These are phyloP conservation scores for Hymenoscyphus fraxineus DNA, from an alignment of 2,329 filamentous ascomycete species.

Conservation along the genomic window DNA sequence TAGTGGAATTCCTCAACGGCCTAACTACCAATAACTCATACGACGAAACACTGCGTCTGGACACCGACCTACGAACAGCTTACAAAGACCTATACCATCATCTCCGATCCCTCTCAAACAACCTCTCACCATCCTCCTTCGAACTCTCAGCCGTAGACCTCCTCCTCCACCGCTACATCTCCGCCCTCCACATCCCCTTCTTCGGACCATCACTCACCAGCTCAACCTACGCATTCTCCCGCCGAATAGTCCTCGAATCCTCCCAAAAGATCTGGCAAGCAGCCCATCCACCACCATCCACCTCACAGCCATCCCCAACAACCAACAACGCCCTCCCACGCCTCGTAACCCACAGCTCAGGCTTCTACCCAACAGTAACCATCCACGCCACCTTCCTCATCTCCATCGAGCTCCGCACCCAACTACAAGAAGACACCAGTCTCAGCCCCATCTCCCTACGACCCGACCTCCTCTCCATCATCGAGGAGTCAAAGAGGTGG, in stretches of 20 bases:
- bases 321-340: constrained; percentile 31
- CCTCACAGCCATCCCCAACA: constrained; percentile 1
- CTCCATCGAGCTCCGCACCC: constrained; percentile 41
- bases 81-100: constrained; percentile 22
- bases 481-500: constrained; percentile 31
- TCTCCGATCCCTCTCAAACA: constrained; percentile 5
- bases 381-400: constrained; percentile 41
- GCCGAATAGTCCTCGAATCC: constrained; percentile 46
- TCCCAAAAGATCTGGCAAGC: constrained; percentile 45
- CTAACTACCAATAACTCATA: constrained; percentile 40
- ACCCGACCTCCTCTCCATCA: constrained; percentile 33
- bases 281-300: constrained; percentile 33
- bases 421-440: constrained; percentile 22
- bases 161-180: constrained; percentile 51
- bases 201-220: constrained; percentile 40
- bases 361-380: constrained; percentile 41
- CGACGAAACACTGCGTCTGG: constrained; percentile 45
- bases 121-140: constrained; percentile 4
- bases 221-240: constrained; percentile 48
- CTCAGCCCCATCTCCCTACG: constrained; percentile 31
- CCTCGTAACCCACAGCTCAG: constrained; percentile 34
- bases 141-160: constrained; percentile 11
- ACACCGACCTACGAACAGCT: constrained; percentile 42
- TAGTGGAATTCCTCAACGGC: constrained; percentile 44
- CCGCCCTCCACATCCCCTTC: constrained; percentile 54